A percentile compares a stretch with the other conserved stretches of the same genome.
Evolutionary conservation across 495 filamentous ascomycete species (phyloP).

Genomic region (Aspergillus panamensis): DNA sequence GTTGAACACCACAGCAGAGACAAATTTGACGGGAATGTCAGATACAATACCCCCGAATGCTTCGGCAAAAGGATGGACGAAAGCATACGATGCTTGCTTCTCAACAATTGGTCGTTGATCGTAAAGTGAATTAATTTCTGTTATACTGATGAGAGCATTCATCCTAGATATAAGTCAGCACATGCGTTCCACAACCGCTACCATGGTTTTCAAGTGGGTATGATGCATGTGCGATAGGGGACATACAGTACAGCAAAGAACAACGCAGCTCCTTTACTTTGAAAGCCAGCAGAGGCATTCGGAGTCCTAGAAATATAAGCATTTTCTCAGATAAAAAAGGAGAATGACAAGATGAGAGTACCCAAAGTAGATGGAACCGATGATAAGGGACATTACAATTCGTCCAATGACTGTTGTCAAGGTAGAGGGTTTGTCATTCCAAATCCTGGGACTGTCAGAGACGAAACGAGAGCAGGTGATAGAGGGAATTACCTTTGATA

Average conservation of each 20-base stretch:
- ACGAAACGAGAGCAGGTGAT: constrained; percentile 16
- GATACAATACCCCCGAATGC: constrained; percentile 55
- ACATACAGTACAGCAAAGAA: constrained; percentile 89
- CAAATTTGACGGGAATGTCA: constrained; percentile 56
- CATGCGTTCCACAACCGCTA: constrained; percentile 43
- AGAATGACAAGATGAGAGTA: constrained; percentile 28
- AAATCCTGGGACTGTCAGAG: constrained; percentile 48
- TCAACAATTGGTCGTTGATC: constrained; percentile 60
- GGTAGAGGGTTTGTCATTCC: constrained; percentile 71
- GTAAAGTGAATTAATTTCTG: constrained; percentile 61
- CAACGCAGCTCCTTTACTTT: constrained; percentile 73
- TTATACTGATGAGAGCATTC: constrained; percentile 52
- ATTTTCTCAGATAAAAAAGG: constrained; percentile 42
- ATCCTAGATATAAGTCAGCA: constrained; percentile 39
- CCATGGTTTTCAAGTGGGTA: too few relatives aligned
- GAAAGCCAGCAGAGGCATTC: constrained; percentile 62
- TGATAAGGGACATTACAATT: constrained; percentile 72
- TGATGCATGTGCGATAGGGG: background rate
- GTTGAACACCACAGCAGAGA: constrained; percentile 49
- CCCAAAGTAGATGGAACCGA: constrained; percentile 85
- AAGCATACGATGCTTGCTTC: constrained; percentile 63
- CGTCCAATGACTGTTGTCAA: constrained; percentile 78
- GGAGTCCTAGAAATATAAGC: constrained; percentile 51
- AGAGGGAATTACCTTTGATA: constrained; percentile 41
- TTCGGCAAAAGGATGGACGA: constrained; percentile 62